Conservation (phyloP, 805 yeast species). For the Saturnispora kantuleensis region DNA sequence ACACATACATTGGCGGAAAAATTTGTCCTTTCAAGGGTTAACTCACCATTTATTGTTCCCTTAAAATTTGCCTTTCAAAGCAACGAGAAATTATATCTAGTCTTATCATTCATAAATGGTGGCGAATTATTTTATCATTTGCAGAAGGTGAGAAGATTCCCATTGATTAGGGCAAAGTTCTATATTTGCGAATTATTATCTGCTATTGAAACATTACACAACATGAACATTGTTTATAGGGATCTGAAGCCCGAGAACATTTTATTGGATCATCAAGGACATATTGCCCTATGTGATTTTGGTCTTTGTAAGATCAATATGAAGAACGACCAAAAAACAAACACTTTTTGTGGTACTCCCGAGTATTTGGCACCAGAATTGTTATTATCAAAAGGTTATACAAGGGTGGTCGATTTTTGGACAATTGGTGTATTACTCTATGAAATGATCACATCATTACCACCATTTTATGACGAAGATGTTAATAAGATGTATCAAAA, state of each 20-base stretch:
- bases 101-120: slow-evolving; percentile 88
- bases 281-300: slow-evolving; percentile 94
- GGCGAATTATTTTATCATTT: slow-evolving; percentile 94
- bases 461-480: slow-evolving; percentile 95
- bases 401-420: slow-evolving; percentile 98
- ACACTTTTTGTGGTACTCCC: slow-evolving; percentile 97
- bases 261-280: slow-evolving; percentile 90
- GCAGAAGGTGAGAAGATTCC: slow-evolving; percentile 83
- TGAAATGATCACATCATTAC: slow-evolving; percentile 95
- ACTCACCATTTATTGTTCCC: slow-evolving; percentile 93
- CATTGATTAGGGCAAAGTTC: slow-evolving; percentile 80
- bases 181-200: slow-evolving; percentile 90
- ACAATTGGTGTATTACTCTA: slow-evolving; percentile 87
- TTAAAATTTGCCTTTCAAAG: slow-evolving; percentile 92
- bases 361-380: slow-evolving; percentile 96
- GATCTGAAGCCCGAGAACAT: slow-evolving; percentile 96
- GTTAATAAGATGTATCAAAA: slow-evolving; percentile 89
- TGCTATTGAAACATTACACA: slow-evolving; percentile 87
- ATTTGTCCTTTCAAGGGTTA: slow-evolving; percentile 85
- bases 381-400: slow-evolving; percentile 84
- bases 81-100: slow-evolving; percentile 90
- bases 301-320: slow-evolving; percentile 94
- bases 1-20: slow-evolving; percentile 95
- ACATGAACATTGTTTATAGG: slow-evolving; percentile 84
- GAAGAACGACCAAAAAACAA: slow-evolving; percentile 75